Percentiles rank a stretch among this genome's conserved stretches.
These are phyloP conservation scores for Dichomitus squalens DNA, from an alignment of 1,284 basidiomycete genomes.

Conservation along the genomic window DNA sequence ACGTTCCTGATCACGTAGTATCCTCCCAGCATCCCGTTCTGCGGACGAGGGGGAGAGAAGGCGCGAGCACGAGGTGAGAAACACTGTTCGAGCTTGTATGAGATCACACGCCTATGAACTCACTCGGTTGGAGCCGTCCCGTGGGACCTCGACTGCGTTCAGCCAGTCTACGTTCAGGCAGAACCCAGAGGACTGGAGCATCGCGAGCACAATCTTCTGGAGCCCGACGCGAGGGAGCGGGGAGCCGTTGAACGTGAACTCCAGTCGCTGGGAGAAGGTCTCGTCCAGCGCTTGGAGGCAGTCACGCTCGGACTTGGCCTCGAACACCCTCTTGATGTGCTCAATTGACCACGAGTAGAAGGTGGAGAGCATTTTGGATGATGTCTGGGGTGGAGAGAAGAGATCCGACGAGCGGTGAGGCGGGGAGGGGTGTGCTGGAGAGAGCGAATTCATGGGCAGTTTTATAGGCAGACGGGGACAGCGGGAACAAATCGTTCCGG, in stretches of 20 bases:
- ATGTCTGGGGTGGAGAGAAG: neutral
- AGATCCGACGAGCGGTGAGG: neutral
- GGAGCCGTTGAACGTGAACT: conserved; percentile 48
- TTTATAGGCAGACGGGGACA: conserved; percentile 13
- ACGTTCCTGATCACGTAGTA: conserved; percentile 56
- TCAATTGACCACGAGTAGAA: conserved; percentile 55
- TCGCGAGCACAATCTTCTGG: conserved; percentile 44
- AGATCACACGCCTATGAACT: conserved; percentile 23
- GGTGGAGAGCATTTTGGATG: conserved; percentile 38
- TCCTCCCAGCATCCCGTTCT: conserved; percentile 55
- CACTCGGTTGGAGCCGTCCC: conserved; percentile 46
- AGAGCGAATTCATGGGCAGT: conserved; percentile 3
- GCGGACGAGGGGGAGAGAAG: neutral
- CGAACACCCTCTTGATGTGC: conserved; percentile 55
- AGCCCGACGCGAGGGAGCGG: conserved; percentile 44
- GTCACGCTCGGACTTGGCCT: conserved; percentile 47
- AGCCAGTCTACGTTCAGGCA: conserved; percentile 53
- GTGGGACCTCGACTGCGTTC: conserved; percentile 46
- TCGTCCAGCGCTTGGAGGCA: conserved; percentile 45
- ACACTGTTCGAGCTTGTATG: neutral
- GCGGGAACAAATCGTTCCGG: neutral
- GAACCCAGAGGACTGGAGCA: conserved; percentile 44
- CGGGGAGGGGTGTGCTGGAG: neutral
- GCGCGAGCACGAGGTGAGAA: conserved; percentile 1
- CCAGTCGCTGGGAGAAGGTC: conserved; percentile 48